Conservation (phyloP, 116 monocot species). For the Thalassia testudinum region DNA sequence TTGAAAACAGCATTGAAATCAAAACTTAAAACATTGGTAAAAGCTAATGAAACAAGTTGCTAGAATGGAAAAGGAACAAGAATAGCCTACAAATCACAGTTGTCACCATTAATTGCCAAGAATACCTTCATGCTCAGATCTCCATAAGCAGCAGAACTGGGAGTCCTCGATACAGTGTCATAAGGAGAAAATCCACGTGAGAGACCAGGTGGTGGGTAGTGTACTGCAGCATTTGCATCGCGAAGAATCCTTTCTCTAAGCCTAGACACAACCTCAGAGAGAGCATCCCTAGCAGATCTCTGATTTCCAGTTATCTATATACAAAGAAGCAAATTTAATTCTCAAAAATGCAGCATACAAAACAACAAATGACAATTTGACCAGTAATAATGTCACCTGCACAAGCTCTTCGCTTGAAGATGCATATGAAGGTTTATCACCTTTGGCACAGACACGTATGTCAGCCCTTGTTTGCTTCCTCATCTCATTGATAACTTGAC, state of each 20-base stretch:
- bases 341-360: not conserved
- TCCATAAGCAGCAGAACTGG: too few relatives aligned
- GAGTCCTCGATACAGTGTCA: too few relatives aligned
- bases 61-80: too few relatives aligned
- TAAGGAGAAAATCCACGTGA: slow-evolving; percentile 19
- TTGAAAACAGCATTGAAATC: too few relatives aligned
- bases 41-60: too few relatives aligned
- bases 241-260: slow-evolving; percentile 54
- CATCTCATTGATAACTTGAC: slow-evolving; percentile 62
- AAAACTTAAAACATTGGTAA: too few relatives aligned
- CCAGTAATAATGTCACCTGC: not conserved
- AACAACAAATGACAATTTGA: not conserved
- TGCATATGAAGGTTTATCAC: slow-evolving; percentile 16
- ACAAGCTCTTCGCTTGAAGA: not conserved
- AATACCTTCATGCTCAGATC: too few relatives aligned
- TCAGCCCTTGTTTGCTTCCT: slow-evolving; percentile 47
- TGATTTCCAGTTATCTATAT: slow-evolving; percentile 55
- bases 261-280: slow-evolving; percentile 48
- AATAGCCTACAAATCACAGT: too few relatives aligned
- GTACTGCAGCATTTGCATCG: slow-evolving; percentile 14
- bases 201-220: slow-evolving; percentile 12
- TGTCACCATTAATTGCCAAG: too few relatives aligned
- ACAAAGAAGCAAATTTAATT: not conserved
- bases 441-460: slow-evolving; percentile 45
- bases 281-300: slow-evolving; percentile 40